Conservation (phyloP, 2,329 filamentous ascomycete species). For the Pochonia chlamydosporia region DNA sequence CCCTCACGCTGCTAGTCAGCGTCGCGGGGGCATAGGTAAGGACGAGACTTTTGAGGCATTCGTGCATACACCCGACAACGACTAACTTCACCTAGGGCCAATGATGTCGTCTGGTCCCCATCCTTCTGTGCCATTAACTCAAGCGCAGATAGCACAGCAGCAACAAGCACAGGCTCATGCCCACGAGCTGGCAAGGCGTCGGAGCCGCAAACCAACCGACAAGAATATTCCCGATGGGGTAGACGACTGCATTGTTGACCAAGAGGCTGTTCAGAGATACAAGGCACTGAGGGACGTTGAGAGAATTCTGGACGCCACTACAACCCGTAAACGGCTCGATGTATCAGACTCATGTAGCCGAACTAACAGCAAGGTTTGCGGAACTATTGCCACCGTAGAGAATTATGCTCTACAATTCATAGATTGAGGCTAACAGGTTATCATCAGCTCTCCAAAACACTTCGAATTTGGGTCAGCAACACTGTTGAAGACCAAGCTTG, state of each 20-base stretch:
- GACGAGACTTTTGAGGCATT: constrained; percentile 8
- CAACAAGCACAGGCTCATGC: constrained; percentile 48
- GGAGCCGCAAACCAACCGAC: constrained; percentile 86
- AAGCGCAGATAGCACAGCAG: constrained; percentile 46
- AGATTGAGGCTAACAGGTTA: no score
- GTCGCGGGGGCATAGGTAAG: constrained; percentile 49
- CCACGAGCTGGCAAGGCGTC: constrained; percentile 66
- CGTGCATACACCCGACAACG: constrained; percentile 1
- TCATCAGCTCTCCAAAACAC: constrained; percentile 65
- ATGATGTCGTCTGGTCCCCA: constrained; percentile 52
- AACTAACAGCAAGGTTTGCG: constrained; percentile 60
- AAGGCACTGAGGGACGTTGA: constrained; percentile 80
- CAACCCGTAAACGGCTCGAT: constrained; percentile 90
- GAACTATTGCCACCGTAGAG: no score
- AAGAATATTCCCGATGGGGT: constrained; percentile 90
- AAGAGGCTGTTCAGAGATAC: constrained; percentile 78
- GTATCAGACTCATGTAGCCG: constrained; percentile 38
- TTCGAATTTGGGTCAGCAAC: constrained; percentile 93
- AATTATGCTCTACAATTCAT: no score
- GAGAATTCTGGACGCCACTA: constrained; percentile 81
- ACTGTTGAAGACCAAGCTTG: constrained; percentile 91
- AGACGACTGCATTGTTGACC: constrained; percentile 69
- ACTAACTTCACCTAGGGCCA: constrained; percentile 33
- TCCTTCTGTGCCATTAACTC: constrained; percentile 44
- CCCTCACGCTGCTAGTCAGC: constrained; percentile 41